Evolutionary conservation across 2,329 filamentous ascomycete genomes (phyloP), one percentile per base, ranked within the genome.

Genomic region (Stagonosporopsis cucurbitacearum): DNA sequence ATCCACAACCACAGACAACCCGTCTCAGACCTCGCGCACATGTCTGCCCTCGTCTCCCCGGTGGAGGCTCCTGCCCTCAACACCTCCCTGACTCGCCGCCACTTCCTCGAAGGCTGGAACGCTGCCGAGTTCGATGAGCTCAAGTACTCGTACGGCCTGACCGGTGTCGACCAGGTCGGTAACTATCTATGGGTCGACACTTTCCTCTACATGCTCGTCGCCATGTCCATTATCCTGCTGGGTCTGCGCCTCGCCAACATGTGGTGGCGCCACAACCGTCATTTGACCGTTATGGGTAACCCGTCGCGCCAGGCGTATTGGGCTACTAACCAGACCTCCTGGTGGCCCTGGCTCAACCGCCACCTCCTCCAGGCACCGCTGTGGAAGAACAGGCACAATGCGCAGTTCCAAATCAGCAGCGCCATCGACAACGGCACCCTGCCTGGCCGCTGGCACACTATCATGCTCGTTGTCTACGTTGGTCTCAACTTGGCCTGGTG

Each of bases 401-500:
- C 85, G 23, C 88, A 90, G 69, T 83, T 91, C 62, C 86, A 88
- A 68, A 76, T 92, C 13, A 88, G 86, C 20, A 81, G 80, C 17
- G 88, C 87, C 7, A 77, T 91, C 69, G 87, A 87, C 63, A 85
- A 91, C 50, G 89, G 91, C 60, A 94, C 91, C 0, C 78, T 96
- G 17, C 91, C 91, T 0, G 89, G 89, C n/a, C 81, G 91, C 45
- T 87, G 93, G 67, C 90, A 96, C 72, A 84, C 87, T 11, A 71
- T 90, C 46, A 81, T 95, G 66, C 78, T 96, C 17, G 45, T 83
- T 22, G 74, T 84, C 25, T 94, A 94, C 71, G 76, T 90, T n/a
- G 79, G 79, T 3, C 87, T 86, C 56, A 96, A 96, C 70, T 72
- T 94, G 37, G 86, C 86, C 8, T 96, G 95, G 77, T 93, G 90